Base-by-base conservation (phyloP, 495 filamentous ascomycete species). In the Ascobolus immersus region DNA sequence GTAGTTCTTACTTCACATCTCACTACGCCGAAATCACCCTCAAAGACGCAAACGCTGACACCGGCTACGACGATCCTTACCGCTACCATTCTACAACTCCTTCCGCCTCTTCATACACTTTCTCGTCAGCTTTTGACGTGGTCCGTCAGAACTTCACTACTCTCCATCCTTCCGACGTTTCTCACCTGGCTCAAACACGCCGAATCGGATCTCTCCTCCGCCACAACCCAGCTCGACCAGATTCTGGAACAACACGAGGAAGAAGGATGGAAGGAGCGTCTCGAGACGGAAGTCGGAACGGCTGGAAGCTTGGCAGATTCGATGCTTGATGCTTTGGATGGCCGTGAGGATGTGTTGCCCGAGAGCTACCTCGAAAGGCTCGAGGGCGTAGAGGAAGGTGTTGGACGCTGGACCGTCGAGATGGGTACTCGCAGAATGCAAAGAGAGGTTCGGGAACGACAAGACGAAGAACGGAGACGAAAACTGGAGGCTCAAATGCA, bases 361-460 rank as follows among this genome's bases (percentile, higher is more conserved):
- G 78, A 90, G 21, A 44, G 53, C 13, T 96, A 89, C 89, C 66
- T 93, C 29, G 77, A 82, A 36, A 60, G 69, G 5, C 65, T 94
- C 44, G 89, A 94, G 47, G 49, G 52, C 0, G 53, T 92, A 10
- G 89, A 96, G 44, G 58, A 65, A 8, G 64, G 73, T n/a, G 91
- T 81, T 52, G 64, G 67, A 5, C 56, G 64, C 10, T 94, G 86
- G 89, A 68, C 46, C 19, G 48, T 50, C 39, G 46, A 50, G 14
- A 46, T 34, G 2, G n/a, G n/a, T n/a, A n/a, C n/a, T n/a, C n/a
- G n/a, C n/a, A n/a, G n/a, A n/a, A n/a, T n/a, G n/a, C n/a, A n/a
- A n/a, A n/a, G n/a, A n/a, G n/a, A n/a, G n/a, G n/a, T n/a, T 32
- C 8, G 45, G 48, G 34, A 34, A 21, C 7, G 41, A 50, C 23